Conservation (phyloP, 2,329 filamentous ascomycete species). For the Penicillium sp. region DNA sequence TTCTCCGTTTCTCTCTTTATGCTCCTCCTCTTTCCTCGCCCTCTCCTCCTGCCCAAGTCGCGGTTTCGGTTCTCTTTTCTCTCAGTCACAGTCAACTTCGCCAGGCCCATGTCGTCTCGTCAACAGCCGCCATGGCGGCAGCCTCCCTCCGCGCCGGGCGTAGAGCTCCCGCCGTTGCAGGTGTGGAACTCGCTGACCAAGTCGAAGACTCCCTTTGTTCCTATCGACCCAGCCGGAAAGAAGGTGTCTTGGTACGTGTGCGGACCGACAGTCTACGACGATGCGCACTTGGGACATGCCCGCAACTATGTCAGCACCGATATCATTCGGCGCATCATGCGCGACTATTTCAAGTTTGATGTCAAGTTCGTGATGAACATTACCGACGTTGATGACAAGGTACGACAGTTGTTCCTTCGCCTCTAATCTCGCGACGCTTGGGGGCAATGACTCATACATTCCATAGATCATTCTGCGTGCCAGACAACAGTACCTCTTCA, state of each 20-base stretch:
- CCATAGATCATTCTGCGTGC: constrained; percentile 63
- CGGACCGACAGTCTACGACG: constrained; percentile 83
- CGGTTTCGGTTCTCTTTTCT: constrained; percentile 15
- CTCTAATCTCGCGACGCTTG: background rate
- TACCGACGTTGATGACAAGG: constrained; percentile 79
- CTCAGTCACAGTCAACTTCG: constrained; percentile 17
- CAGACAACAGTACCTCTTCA: constrained; percentile 76
- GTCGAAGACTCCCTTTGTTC: constrained; percentile 71
- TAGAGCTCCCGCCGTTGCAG: constrained; percentile 60
- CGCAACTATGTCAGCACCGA: constrained; percentile 91
- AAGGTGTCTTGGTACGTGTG: constrained; percentile 87
- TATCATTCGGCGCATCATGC: constrained; percentile 79
- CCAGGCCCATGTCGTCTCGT: constrained; percentile 35
- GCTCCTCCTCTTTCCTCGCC: constrained; percentile 23
- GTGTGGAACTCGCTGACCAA: constrained; percentile 81
- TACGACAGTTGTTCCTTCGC: constrained; percentile 27
- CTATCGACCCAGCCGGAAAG: constrained; percentile 65
- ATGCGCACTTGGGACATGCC: constrained; percentile 79
- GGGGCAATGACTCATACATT: constrained; percentile 11
- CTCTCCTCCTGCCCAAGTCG: constrained; percentile 14
- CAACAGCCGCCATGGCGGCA: constrained; percentile 51
- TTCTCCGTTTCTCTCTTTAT: constrained; percentile 22
- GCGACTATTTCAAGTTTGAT: constrained; percentile 79
- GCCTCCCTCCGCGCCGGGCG: constrained; percentile 35
- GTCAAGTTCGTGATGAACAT: constrained; percentile 93